A percentile compares a stretch with the other conserved stretches of the same genome.
Conservation (phyloP, 345 rosid genomes). For the Mallotus nudiflorus region DNA sequence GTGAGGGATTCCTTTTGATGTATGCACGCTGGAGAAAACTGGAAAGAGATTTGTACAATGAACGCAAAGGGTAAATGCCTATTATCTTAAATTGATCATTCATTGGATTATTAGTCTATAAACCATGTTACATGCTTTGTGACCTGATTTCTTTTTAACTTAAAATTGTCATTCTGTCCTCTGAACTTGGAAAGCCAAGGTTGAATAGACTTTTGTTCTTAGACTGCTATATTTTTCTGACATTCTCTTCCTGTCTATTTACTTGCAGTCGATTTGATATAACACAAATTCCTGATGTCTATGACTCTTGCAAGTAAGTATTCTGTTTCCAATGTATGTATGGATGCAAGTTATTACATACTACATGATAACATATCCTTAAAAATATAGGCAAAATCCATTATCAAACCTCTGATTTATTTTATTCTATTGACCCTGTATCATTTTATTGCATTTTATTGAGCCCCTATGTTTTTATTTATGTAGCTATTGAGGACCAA, state of each 20-base stretch:
- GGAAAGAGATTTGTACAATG: conserved; percentile 94
- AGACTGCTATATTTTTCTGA: conserved; percentile 17
- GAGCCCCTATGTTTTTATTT: too few species aligned
- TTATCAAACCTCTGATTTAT: too few species aligned
- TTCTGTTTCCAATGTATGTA: conserved; percentile 14
- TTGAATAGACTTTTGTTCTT: not conserved
- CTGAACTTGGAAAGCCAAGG: not conserved
- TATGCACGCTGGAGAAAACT: conserved; percentile 99
- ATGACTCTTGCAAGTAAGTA: conserved; percentile 99
- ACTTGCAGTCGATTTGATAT: conserved; percentile 86
- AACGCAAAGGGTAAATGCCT: conserved; percentile 80
- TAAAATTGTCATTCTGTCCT: too few species aligned
- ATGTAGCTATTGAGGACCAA: too few species aligned
- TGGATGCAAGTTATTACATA: not conserved
- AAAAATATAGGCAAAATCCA: too few species aligned
- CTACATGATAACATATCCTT: conserved; percentile 8
- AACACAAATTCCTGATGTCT: conserved; percentile 98
- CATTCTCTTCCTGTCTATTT: conserved; percentile 18
- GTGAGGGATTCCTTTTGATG: conserved; percentile 98
- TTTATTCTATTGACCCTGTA: too few species aligned
- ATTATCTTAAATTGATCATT: conserved; percentile 17
- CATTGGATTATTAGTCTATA: not conserved
- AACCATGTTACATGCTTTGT: not conserved
- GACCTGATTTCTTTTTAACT: not conserved
- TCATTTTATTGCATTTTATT: too few species aligned